These are phyloP conservation scores for Sambucus nigra DNA, from an alignment of 129 eudicot species.

Conservation along the genomic window DNA sequence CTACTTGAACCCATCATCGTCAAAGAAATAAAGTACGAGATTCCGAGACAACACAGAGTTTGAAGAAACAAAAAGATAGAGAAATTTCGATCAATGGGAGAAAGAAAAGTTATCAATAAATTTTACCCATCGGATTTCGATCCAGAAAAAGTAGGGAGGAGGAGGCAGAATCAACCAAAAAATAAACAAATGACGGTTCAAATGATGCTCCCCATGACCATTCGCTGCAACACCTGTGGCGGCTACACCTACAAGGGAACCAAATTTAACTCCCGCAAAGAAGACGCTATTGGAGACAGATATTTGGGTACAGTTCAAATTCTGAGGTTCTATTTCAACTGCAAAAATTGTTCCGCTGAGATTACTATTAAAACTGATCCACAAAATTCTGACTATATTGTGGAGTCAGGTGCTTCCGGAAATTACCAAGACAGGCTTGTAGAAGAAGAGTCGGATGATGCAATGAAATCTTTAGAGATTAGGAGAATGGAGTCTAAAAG, in stretches of 20 bases:
- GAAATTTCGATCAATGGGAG: too few species aligned
- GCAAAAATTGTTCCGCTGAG: constrained; percentile 47
- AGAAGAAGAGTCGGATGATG: too few species aligned
- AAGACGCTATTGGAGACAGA: constrained; percentile 37
- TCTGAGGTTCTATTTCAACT: constrained; percentile 47
- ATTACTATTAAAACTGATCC: too few species aligned
- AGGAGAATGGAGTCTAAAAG: constrained; percentile 42
- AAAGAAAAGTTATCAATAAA: constrained; percentile 41
- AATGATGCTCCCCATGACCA: constrained; percentile 60
- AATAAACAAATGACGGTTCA: constrained; percentile 46
- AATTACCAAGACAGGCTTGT: constrained; percentile 48
- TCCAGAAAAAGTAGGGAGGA: constrained; percentile 44
- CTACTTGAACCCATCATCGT: too few species aligned
- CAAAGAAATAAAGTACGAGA: too few species aligned
- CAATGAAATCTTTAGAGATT: constrained; percentile 50
- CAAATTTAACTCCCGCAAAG: too few species aligned
- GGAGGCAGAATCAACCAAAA: constrained; percentile 36
- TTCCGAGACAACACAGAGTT: too few species aligned
- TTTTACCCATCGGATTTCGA: constrained; percentile 52
- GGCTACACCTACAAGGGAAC: constrained; percentile 46
- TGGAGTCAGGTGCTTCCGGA: constrained; percentile 42
- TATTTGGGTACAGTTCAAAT: constrained; percentile 53
- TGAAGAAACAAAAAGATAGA: too few species aligned
- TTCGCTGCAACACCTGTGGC: constrained; percentile 47
- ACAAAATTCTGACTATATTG: too few species aligned